Percentiles rank a stretch among this genome's conserved stretches.
Conservation (phyloP, 768 basidiomycete species). For the Pulveroboletus sp. region DNA sequence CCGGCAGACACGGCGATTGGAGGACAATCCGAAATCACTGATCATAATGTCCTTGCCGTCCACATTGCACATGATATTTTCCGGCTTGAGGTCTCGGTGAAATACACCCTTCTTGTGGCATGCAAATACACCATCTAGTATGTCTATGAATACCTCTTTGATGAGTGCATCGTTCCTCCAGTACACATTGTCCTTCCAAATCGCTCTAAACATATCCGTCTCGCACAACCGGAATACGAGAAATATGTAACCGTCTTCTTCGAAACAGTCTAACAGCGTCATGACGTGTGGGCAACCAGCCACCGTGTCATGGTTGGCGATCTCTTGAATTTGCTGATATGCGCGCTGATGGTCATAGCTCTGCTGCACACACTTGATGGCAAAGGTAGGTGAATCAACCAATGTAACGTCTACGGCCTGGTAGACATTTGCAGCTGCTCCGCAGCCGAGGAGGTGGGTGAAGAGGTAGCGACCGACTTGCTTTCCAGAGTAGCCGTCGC, state of each 20-base stretch:
- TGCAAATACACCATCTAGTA: conserved; percentile 74
- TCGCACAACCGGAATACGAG: conserved; percentile 59
- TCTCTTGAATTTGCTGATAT: conserved; percentile 66
- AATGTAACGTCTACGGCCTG: conserved; percentile 55
- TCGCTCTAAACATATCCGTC: conserved; percentile 63
- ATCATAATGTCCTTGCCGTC: conserved; percentile 55
- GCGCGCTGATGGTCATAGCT: conserved; percentile 48
- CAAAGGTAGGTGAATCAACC: conserved; percentile 43
- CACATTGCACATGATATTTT: conserved; percentile 66
- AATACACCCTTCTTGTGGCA: conserved; percentile 71
- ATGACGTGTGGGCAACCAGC: conserved; percentile 54
- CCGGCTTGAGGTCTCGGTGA: conserved; percentile 88
- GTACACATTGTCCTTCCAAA: conserved; percentile 51
- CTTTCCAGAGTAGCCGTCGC: conserved; percentile 47
- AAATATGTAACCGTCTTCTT: conserved; percentile 59
- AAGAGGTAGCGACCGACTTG: conserved; percentile 62
- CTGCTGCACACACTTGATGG: conserved; percentile 73
- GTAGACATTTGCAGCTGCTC: conserved; percentile 79
- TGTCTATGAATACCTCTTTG: conserved; percentile 65
- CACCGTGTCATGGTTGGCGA: conserved; percentile 49
- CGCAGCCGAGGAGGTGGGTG: conserved; percentile 61
- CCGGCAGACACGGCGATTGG: conserved; percentile 38
- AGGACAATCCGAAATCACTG: conserved; percentile 77
- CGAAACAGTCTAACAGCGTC: conserved; percentile 59
- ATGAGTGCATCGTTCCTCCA: conserved; percentile 59